These are phyloP conservation scores for Pseudogymnoascus pannorum DNA, from an alignment of 2,329 filamentous ascomycete species.

Conservation along the genomic window DNA sequence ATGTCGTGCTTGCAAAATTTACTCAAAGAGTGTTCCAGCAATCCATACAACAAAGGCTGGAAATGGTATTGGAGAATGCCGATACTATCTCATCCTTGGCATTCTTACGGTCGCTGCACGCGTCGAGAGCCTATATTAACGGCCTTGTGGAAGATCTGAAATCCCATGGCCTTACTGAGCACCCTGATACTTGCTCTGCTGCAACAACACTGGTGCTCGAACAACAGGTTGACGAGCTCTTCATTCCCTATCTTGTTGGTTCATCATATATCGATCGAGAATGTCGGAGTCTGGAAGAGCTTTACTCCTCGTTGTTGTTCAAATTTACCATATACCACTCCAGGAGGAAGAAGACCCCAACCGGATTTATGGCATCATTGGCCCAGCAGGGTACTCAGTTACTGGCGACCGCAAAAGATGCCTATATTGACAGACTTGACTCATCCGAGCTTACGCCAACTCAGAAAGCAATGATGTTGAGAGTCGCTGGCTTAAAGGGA, in stretches of 20 bases:
- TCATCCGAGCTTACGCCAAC: constrained; percentile 81
- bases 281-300: constrained; percentile 63
- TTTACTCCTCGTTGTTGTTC: constrained; percentile 88
- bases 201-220: constrained; percentile 72
- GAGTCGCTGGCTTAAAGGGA: constrained; percentile 75
- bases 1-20: constrained; percentile 88
- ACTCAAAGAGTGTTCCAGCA: constrained; percentile 96
- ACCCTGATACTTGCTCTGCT: constrained; percentile 83
- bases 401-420: constrained; percentile 79
- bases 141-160: constrained; percentile 88
- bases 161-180: constrained; percentile 86
- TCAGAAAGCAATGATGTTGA: constrained; percentile 83
- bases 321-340: constrained; percentile 96
- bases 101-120: constrained; percentile 84
- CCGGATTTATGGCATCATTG: constrained; percentile 86
- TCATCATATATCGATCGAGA: constrained; percentile 66
- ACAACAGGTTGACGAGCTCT: constrained; percentile 70
- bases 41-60: constrained; percentile 90
- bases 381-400: constrained; percentile 86
- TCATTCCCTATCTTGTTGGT: constrained; percentile 61
- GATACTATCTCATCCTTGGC: constrained; percentile 85
- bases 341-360: constrained; percentile 76
- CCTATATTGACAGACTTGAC: constrained; percentile 82
- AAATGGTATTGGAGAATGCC: constrained; percentile 93
- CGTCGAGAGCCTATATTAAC: constrained; percentile 82